phyloP scores from a whole-genome alignment of 192 early-diverging fungal species.

The Coemansia sp. region DNA sequence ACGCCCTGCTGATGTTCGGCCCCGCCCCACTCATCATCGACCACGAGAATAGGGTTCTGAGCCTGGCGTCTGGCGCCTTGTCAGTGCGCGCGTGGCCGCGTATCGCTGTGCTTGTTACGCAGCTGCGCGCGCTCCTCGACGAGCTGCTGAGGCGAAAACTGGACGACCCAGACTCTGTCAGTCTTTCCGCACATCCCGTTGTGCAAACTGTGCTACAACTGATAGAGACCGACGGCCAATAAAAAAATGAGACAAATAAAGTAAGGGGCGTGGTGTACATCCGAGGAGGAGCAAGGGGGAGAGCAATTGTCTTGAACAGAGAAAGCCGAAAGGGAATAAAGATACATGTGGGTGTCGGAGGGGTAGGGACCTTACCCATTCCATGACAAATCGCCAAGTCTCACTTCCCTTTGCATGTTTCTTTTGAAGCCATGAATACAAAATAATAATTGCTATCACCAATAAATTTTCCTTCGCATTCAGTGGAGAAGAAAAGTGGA shows the following conservation, averaged over 20 bases:
- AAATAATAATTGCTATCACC: too few species aligned
- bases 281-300: too few species aligned
- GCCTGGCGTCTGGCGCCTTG: constrained; percentile 55
- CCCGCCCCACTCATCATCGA: constrained; percentile 70
- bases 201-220: constrained; percentile 26
- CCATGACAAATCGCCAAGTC: too few species aligned
- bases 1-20: constrained; percentile 81
- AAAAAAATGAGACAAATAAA: neutral
- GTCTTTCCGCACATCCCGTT: constrained; percentile 38
- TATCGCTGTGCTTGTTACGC: constrained; percentile 73
- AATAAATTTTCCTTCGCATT: too few species aligned
- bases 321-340: too few species aligned
- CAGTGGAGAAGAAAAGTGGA: too few species aligned
- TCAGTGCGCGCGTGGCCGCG: constrained; percentile 73
- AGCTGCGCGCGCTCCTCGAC: constrained; percentile 71
- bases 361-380: too few species aligned
- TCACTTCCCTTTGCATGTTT: too few species aligned
- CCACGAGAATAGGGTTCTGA: constrained; percentile 63
- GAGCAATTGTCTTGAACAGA: too few species aligned
- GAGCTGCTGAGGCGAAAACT: constrained; percentile 71
- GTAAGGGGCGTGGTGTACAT: too few species aligned
- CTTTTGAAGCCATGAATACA: too few species aligned
- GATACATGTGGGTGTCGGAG: too few species aligned
- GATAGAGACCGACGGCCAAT: constrained; percentile 31
- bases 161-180: constrained; percentile 60